phyloP scores from a whole-genome alignment of 140 eudicot species.

The Senecio squalidus region DNA sequence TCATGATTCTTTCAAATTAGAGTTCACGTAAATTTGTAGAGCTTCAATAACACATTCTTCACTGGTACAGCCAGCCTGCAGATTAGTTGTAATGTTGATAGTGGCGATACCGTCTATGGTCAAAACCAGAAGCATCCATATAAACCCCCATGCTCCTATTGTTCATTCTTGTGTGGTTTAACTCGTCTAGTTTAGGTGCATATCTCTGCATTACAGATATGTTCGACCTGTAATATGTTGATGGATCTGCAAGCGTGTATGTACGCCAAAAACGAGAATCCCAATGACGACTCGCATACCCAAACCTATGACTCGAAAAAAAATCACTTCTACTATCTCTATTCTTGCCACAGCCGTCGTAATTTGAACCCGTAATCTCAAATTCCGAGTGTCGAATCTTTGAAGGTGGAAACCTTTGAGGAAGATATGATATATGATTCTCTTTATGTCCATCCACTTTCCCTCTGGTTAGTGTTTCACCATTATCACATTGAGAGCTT shows the following conservation, averaged over 20 bases:
- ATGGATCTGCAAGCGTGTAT: too few species aligned
- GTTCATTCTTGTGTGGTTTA: constrained; percentile 6
- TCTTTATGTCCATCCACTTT: neutral
- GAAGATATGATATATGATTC: too few species aligned
- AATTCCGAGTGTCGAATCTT: too few species aligned
- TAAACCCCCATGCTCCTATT: neutral
- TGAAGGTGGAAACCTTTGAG: too few species aligned
- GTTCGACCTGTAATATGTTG: neutral
- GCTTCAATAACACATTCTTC: neutral
- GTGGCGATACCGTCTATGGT: neutral
- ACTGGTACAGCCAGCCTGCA: constrained; percentile 17
- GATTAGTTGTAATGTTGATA: neutral
- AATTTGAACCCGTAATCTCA: too few species aligned
- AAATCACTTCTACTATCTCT: too few species aligned
- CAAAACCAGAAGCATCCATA: constrained; percentile 1
- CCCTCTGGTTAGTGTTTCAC: neutral
- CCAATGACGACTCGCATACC: too few species aligned
- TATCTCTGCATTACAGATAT: neutral
- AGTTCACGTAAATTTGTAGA: too few species aligned
- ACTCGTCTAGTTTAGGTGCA: constrained; percentile 6
- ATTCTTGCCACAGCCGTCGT: too few species aligned
- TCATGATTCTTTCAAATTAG: too few species aligned
- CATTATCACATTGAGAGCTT: neutral
- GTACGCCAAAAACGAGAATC: too few species aligned
- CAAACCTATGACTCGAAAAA: too few species aligned